Evolutionary conservation across 805 yeast species (phyloP).

Genomic region (Barnettozyma sp.): DNA sequence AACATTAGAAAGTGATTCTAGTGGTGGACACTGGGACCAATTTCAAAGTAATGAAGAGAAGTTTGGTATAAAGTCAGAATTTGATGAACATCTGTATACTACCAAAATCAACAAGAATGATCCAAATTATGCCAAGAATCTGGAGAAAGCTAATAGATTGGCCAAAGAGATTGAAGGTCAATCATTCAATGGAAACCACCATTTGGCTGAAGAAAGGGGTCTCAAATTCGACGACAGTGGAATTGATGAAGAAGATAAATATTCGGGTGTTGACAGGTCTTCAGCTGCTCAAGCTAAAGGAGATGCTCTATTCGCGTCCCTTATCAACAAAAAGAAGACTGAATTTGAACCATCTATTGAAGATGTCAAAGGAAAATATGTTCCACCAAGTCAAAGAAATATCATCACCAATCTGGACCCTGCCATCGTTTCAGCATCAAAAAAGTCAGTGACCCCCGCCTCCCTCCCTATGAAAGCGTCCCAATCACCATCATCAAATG

Average conservation of each 20-base stretch:
- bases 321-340: constrained; percentile 29
- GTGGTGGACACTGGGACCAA: constrained; percentile 69
- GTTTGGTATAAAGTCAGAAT: constrained; percentile 81
- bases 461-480: too few relatives aligned
- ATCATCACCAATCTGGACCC: constrained; percentile 46
- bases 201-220: constrained; percentile 91
- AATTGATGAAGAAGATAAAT: constrained; percentile 91
- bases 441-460: too few relatives aligned
- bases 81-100: constrained; percentile 81
- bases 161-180: constrained; percentile 80
- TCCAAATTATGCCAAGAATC: constrained; percentile 63
- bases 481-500: too few relatives aligned
- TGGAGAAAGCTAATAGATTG: constrained; percentile 64
- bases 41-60: constrained; percentile 84
- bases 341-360: constrained; percentile 39
- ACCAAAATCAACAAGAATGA: constrained; percentile 63
- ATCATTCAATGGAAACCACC: constrained; percentile 58
- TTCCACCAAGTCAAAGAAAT: constrained; percentile 53
- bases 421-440: constrained; percentile 52
- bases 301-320: constrained; percentile 24
- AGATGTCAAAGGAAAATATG: constrained; percentile 32
- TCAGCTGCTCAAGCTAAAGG: constrained; percentile 12
- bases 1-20: constrained; percentile 34
- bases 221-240: constrained; percentile 71
- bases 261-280: constrained; percentile 65